Base-by-base conservation (phyloP, 192 early-diverging fungal species). In the Pilobolus umbonatus region DNA sequence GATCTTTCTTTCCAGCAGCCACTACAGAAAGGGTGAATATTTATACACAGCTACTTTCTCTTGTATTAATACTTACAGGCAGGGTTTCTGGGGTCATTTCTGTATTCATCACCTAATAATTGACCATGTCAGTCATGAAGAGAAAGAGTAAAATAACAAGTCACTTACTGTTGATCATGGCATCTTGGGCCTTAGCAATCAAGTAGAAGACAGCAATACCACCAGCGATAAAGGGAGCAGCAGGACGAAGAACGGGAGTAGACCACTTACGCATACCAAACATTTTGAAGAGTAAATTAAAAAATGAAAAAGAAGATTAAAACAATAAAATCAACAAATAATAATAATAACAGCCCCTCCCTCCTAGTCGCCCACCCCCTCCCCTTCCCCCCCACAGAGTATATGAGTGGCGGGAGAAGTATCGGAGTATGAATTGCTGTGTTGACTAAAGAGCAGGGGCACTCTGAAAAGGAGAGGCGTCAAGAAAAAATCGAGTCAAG, bases 71-170 rank as follows among this genome's bases (percentile, higher is more conserved):
- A 73, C 75, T 67, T 76, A 80, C 78, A 62, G 57, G 72, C 62
- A 60, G 78, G 78, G 73, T 80, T 80, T 69, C 75, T 73, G 46
- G 75, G 75, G 53, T 80, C 78, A 68, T 77, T 75, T 74, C 69
- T 80, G 70, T 71, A 80, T 11, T 56, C 19, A 4, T 77, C 75
- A 60, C 55, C 78, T 80, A 70, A 25, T 17, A 35, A 38, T 34
- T 14, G n/a, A n/a, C n/a, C n/a, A n/a, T n/a, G n/a, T n/a, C n/a
- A n/a, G n/a, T n/a, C n/a, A n/a, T n/a, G 51, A 55, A 32, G 10
- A 22, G 30, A 55, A 56, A 45, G 12, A 64, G 12, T 7, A 30
- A 52, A 17, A 19, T 14, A 17, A 35, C n/a, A 47, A 24, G 32
- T 14, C 6, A 49, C 19, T 5, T 78, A 81, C 79, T 64, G 55